phyloP scores from a whole-genome alignment of 495 filamentous ascomycete genomes.

The Jackrogersella minutella region DNA sequence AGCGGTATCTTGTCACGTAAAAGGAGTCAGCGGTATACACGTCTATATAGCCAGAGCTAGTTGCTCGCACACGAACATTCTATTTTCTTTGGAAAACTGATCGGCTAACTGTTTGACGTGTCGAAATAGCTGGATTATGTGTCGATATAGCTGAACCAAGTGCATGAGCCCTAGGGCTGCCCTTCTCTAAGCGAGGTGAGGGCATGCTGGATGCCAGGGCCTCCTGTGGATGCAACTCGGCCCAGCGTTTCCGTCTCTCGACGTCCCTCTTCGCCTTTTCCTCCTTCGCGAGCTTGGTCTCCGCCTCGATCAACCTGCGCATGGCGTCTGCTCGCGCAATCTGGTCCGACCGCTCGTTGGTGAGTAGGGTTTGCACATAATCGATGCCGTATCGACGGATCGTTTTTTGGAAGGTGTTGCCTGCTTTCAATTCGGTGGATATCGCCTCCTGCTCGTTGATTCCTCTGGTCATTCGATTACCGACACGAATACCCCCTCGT shows the following conservation, averaged over 20 bases:
- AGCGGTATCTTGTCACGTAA: background rate
- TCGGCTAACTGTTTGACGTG: no score
- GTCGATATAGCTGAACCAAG: no score
- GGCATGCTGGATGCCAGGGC: no score
- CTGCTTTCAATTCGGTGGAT: background rate
- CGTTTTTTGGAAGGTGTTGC: constrained; percentile 9
- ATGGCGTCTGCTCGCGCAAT: constrained; percentile 54
- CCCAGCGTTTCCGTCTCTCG: constrained; percentile 27
- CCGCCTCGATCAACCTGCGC: constrained; percentile 56
- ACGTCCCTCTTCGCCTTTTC: constrained; percentile 46
- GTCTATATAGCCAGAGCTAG: constrained; percentile 1
- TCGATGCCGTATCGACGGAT: constrained; percentile 20
- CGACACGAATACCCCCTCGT: background rate
- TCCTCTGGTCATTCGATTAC: constrained; percentile 7
- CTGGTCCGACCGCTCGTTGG: constrained; percentile 41
- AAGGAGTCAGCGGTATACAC: constrained; percentile 3
- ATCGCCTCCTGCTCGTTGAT: constrained; percentile 18
- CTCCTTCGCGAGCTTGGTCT: constrained; percentile 52
- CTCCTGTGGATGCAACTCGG: no score
- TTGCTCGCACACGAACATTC: background rate
- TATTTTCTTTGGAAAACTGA: background rate
- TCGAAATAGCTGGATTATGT: no score
- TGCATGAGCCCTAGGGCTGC: no score
- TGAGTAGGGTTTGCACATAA: constrained; percentile 11
- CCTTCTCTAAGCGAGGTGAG: no score